phyloP scores from a whole-genome alignment of 1,284 basidiomycete genomes.

The Phenoliferia sp. region DNA sequence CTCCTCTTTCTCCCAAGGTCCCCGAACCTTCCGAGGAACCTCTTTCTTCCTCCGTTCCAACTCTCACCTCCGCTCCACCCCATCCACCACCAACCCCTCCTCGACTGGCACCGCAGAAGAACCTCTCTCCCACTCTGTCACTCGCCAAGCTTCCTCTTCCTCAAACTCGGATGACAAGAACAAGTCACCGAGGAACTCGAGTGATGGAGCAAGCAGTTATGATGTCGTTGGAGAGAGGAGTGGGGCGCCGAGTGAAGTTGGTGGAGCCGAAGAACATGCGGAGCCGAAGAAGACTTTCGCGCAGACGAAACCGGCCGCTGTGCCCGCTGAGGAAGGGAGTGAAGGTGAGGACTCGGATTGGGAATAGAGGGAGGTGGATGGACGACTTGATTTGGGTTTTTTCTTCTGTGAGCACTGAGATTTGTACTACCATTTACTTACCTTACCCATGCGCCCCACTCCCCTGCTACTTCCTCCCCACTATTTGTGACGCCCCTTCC shows the following conservation, averaged over 20 bases:
- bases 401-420: too few relatives aligned
- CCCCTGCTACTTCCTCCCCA: too few relatives aligned
- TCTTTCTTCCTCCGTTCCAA: neutral
- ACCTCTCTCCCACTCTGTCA: neutral
- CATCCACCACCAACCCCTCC: neutral
- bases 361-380: too few relatives aligned
- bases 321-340: conserved; percentile 28
- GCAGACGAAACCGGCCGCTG: neutral
- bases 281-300: conserved; percentile 1
- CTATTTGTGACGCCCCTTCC: too few relatives aligned
- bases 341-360: conserved; percentile 32
- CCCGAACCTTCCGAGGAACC: neutral
- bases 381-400: too few relatives aligned
- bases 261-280: neutral
- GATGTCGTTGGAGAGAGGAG: conserved; percentile 32
- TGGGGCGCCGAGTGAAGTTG: conserved; percentile 23
- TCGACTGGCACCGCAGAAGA: neutral
- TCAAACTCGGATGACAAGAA: neutral
- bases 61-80: too few relatives aligned
- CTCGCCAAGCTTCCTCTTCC: neutral
- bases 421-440: too few relatives aligned
- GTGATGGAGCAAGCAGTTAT: conserved; percentile 30
- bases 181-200: neutral
- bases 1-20: neutral
- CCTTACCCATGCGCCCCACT: too few relatives aligned